Evolutionary conservation across 2,329 filamentous ascomycete species (phyloP), one percentile per base, ranked within the genome.

Genomic region (Apiospora malaysiana): DNA sequence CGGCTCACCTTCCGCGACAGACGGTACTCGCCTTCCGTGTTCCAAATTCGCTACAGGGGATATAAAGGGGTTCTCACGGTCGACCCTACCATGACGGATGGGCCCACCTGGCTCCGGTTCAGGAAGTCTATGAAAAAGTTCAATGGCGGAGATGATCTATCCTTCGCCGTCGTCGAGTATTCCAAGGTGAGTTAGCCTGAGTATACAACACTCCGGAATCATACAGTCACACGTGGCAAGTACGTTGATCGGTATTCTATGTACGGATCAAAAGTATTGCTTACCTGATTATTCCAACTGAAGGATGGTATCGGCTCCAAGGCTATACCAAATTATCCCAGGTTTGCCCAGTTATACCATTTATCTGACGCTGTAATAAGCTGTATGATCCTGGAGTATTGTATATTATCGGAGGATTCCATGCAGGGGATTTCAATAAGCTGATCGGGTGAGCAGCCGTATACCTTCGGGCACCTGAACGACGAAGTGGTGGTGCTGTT

Each of bases 61-160:
- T 84, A 84, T 72, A 84, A 84, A 70, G 82, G 82, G 1, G 82
- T 83, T 7, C 77, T 84, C 43, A 83, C 78, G 14, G 63, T 82
- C 18, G 82, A 84, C 68, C 79, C 78, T 6, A 70, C 46, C 2
- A 78, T 79, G 76, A 70, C 40, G 18, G 70, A 71, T 12, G 59
- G 71, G 21, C 63, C 68, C 3, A 70, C 71, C 0, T 71, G 74
- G 27, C 70, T 78, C 14, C 77, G 75, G 46, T 72, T 84, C 49
- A 73, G 77, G 16, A 76, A 75, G 65, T 84, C 83, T 2, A 84
- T 84, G 81, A 80, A 79, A 71, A 84, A 84, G 72, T 82, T 84
- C 71, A 80, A 74, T 27, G 82, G 81, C 4, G 79, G 79, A 1
- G 73, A 78, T 2, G 81, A 83, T 72, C 70, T 77, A 37, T 79